Base-by-base conservation (phyloP, 306 rosid genomes). In the Cicer judaicum region DNA sequence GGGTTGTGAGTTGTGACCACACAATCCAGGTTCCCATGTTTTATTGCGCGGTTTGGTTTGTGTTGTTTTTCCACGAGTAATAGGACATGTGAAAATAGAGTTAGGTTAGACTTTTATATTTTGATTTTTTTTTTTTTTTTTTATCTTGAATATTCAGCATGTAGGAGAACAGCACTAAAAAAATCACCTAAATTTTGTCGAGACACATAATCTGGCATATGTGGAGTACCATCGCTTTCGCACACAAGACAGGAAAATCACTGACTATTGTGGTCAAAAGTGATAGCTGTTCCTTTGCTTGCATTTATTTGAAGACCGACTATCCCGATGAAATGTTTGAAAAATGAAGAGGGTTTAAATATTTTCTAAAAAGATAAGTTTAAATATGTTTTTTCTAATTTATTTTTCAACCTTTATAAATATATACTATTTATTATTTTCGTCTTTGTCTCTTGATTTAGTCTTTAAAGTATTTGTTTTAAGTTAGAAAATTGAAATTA, bases 241-340 rank as follows among this genome's bases (percentile, higher is more conserved):
- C 62, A 55, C 14, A 67, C 5, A 24, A 13, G 57, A 38, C 42
- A 41, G 44, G 11, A 59, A 59, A 42, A 29, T 0, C 6, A 43
- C 38, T 5, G 2, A 36, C 21, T 63, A 36, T 13, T 40, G 14
- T 43, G 54, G 77, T 64, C 81, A 55, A 73, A 64, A 13, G 7
- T 29, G 61, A 21, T 68, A 60, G 77, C 72, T 68, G n/a, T 24
- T 11, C 6, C 10, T 59, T 16, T 57, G 16, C 39, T 48, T 2
- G 43, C 29, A 74, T 56, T 74, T 68, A 56, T 49, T 57, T 7
- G 7, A 29, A 56, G n/a, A 10, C 34, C 8, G 40, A 14, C 61
- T 41, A 48, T 59, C 65, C 55, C 50, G 15, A 41, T 50, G 8
- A 59, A 67, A 59, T 59, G 15, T 60, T 18, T 48, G 66, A 57